phyloP scores from a whole-genome alignment of 352 stramenopile species.

The Pythium folliculosum region DNA sequence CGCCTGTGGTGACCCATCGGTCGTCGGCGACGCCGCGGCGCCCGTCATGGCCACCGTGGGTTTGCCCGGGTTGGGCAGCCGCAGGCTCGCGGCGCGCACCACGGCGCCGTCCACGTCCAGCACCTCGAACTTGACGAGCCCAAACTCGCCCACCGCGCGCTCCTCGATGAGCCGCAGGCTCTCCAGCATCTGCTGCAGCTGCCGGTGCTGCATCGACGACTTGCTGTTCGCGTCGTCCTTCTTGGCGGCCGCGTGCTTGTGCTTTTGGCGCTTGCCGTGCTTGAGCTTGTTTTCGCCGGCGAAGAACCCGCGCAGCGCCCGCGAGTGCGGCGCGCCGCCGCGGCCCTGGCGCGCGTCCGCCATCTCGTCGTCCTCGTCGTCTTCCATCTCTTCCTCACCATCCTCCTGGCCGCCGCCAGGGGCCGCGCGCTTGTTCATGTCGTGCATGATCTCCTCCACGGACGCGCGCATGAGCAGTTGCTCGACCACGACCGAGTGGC shows the following conservation, averaged over 20 bases:
- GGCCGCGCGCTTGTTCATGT: conserved; percentile 36
- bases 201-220: conserved; percentile 23
- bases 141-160: conserved; percentile 15
- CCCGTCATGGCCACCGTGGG: background rate
- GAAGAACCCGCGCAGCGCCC: conserved; percentile 14
- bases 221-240: background rate
- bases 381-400: background rate
- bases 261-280: conserved; percentile 1
- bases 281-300: conserved; percentile 14
- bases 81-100: conserved; percentile 9
- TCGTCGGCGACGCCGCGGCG: too few relatives aligned
- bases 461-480: conserved; percentile 88
- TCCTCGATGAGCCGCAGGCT: conserved; percentile 24
- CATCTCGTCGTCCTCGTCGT: conserved; percentile 8
- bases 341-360: background rate
- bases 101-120: conserved; percentile 12
- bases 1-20: too few relatives aligned
- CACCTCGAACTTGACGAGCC: conserved; percentile 19
- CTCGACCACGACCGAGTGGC: conserved; percentile 91
- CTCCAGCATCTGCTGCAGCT: conserved; percentile 20
- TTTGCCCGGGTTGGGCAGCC: conserved; percentile 9
- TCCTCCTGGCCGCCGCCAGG: background rate
- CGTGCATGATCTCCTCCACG: conserved; percentile 76
- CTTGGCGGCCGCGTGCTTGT: background rate
- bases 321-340: background rate